These are phyloP conservation scores for Termitomyces sp. DNA, from an alignment of 768 basidiomycete species.

Conservation along the genomic window DNA sequence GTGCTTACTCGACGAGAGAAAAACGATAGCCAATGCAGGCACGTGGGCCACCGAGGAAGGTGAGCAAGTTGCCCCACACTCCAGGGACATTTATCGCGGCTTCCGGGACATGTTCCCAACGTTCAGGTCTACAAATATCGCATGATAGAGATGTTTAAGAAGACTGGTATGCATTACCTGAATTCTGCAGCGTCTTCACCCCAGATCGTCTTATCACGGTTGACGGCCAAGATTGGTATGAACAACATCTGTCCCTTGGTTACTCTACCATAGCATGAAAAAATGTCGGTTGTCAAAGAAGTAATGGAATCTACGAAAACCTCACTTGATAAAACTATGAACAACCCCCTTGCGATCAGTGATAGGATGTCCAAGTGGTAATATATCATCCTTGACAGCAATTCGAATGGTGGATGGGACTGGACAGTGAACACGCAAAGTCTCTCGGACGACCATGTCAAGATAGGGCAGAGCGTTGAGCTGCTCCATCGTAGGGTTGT, in stretches of 20 bases:
- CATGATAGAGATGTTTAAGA: neutral
- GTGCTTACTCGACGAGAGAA: conserved; percentile 45
- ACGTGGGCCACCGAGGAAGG: conserved; percentile 62
- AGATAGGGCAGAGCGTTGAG: conserved; percentile 63
- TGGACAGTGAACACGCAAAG: conserved; percentile 50
- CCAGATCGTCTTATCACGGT: conserved; percentile 50
- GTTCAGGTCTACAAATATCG: conserved; percentile 45
- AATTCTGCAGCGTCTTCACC: conserved; percentile 61
- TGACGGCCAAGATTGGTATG: conserved; percentile 50
- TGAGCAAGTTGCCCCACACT: conserved; percentile 52
- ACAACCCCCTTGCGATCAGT: conserved; percentile 36
- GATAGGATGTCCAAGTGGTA: conserved; percentile 43
- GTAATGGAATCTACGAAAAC: neutral
- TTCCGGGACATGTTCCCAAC: conserved; percentile 50
- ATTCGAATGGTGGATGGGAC: conserved; percentile 36
- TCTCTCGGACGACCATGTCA: conserved; percentile 58
- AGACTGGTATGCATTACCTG: conserved; percentile 29
- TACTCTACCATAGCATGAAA: conserved; percentile 16
- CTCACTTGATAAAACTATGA: conserved; percentile 33
- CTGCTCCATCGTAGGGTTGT: conserved; percentile 65
- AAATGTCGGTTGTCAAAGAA: neutral
- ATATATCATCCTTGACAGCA: conserved; percentile 45
- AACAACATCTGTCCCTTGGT: conserved; percentile 39
- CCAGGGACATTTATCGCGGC: conserved; percentile 44
- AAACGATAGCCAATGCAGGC: conserved; percentile 68